Percentiles rank a stretch among this genome's conserved stretches.
Conservation (phyloP, 495 filamentous ascomycete species). For the Astrothelium subdiscretum region DNA sequence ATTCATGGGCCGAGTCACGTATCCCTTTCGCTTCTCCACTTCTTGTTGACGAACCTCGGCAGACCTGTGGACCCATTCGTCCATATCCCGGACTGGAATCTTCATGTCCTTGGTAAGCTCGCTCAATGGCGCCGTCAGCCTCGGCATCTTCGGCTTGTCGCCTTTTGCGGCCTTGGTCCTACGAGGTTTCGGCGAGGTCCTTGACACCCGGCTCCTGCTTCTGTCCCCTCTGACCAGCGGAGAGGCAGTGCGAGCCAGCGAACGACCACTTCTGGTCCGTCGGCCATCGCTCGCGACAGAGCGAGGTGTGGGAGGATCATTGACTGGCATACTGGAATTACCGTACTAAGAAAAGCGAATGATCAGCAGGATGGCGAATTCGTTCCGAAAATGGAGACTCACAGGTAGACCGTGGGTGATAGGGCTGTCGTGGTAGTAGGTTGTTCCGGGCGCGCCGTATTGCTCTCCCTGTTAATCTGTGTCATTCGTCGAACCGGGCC, state of each 20-base stretch:
- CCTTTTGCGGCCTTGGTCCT: conserved; percentile 41
- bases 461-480: conserved; percentile 6
- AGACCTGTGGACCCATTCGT: conserved; percentile 65
- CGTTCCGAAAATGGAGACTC: background rate
- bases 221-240: conserved; percentile 13
- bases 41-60: conserved; percentile 53
- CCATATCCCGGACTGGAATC: conserved; percentile 66
- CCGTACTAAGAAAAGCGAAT: background rate
- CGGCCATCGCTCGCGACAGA: conserved; percentile 25
- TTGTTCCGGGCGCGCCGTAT: conserved; percentile 14
- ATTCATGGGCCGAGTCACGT: conserved; percentile 90
- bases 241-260: conserved; percentile 24
- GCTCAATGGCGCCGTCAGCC: conserved; percentile 61
- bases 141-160: conserved; percentile 37
- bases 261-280: conserved; percentile 38
- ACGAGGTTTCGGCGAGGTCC: conserved; percentile 39
- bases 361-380: conserved; percentile 8
- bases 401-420: conserved; percentile 28
- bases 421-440: conserved; percentile 39
- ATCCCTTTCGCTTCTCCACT: conserved; percentile 57
- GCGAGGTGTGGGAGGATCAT: conserved; percentile 30
- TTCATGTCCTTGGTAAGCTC: conserved; percentile 58
- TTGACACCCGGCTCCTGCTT: conserved; percentile 27
- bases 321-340: conserved; percentile 11
- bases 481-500: conserved; percentile 11